These are phyloP conservation scores for Claviceps capensis DNA, from an alignment of 2,329 filamentous ascomycete genomes.

Conservation along the genomic window DNA sequence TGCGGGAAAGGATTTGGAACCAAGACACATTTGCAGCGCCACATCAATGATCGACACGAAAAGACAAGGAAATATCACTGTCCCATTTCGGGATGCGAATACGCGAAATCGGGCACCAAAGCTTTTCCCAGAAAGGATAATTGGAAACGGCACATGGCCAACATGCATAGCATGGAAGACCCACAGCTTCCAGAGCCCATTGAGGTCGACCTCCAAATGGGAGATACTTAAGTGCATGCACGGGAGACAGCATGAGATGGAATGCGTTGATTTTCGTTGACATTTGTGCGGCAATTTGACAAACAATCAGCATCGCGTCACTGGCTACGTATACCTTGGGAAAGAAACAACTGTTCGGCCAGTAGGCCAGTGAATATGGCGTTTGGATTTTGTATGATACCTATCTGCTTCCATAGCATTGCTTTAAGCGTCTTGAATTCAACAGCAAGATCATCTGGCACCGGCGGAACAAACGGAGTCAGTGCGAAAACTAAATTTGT, in stretches of 20 bases:
- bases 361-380: neutral
- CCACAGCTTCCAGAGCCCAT: conserved; percentile 27
- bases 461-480: neutral
- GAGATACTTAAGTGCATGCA: conserved; percentile 4
- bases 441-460: neutral
- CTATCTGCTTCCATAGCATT: neutral
- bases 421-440: no score
- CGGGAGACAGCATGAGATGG: no score
- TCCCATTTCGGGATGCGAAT: conserved; percentile 37
- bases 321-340: no score
- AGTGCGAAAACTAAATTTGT: neutral
- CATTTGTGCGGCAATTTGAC: neutral
- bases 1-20: conserved; percentile 47
- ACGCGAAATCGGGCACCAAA: conserved; percentile 42
- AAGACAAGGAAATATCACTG: conserved; percentile 49
- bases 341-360: neutral
- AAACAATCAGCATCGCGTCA: neutral
- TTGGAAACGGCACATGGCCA: conserved; percentile 48
- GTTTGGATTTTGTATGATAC: neutral
- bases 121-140: conserved; percentile 49
- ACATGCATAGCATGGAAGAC: conserved; percentile 38
- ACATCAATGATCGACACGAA: conserved; percentile 47
- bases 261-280: conserved; percentile 17
- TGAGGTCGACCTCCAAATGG: conserved; percentile 25
- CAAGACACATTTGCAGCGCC: conserved; percentile 47